Evolutionary conservation across 495 filamentous ascomycete species (phyloP).

Genomic region (Aspergillus bridgeri): DNA sequence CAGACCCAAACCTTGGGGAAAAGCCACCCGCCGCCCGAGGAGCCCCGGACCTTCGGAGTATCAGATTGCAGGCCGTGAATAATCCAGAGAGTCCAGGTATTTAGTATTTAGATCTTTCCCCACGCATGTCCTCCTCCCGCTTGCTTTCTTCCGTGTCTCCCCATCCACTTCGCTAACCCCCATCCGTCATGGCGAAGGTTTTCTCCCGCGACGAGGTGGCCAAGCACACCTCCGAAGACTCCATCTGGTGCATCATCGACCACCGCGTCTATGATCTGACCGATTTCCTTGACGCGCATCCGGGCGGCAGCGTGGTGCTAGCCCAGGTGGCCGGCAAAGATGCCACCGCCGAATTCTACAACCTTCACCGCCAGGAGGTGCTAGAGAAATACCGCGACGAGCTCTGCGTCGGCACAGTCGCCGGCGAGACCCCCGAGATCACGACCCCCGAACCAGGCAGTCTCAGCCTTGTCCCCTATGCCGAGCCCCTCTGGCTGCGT

Average conservation of each 20-base stretch:
- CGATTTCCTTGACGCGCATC: conserved; percentile 56
- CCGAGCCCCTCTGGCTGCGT: conserved; percentile 76
- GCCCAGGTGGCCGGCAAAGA: conserved; percentile 54
- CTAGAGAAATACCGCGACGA: conserved; percentile 65
- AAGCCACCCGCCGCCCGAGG: no score
- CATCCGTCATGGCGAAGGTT: conserved; percentile 22
- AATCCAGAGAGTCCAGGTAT: not conserved
- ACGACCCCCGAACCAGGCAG: conserved; percentile 67
- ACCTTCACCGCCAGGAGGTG: conserved; percentile 60
- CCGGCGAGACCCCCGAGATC: conserved; percentile 71
- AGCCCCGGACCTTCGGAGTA: not conserved
- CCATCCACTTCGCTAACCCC: not conserved
- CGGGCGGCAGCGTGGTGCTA: conserved; percentile 55
- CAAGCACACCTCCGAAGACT: conserved; percentile 52
- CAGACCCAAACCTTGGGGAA: not conserved
- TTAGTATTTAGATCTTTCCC: conserved; percentile 5
- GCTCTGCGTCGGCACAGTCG: conserved; percentile 72
- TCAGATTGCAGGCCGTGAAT: not conserved
- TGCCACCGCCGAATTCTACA: conserved; percentile 54
- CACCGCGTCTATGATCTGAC: conserved; percentile 60
- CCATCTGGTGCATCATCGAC: conserved; percentile 58
- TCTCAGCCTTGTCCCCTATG: conserved; percentile 73
- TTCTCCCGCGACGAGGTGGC: conserved; percentile 48
- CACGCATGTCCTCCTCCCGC: conserved; percentile 8
- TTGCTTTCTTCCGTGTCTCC: not conserved